Conservation (phyloP, 164 flowering plant species). For the Warburgia ugandensis region DNA sequence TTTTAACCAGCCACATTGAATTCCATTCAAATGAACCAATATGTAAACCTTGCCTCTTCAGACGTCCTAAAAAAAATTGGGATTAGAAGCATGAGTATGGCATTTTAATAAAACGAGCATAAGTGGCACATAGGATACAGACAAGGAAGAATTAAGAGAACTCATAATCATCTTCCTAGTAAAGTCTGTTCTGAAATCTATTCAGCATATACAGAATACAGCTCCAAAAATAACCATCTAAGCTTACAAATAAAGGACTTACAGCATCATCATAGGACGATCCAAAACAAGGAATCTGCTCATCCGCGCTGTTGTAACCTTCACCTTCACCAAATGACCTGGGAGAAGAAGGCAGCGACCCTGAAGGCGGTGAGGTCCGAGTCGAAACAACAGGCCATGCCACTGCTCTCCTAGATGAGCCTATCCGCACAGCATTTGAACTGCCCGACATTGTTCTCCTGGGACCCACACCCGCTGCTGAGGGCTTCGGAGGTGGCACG, state of each 20-base stretch:
- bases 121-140: no score
- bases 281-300: slow-evolving; percentile 65
- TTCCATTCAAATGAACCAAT: no score
- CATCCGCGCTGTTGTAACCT: slow-evolving; percentile 99
- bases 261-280: slow-evolving; percentile 77
- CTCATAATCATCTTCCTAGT: no score
- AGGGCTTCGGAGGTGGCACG: slow-evolving; percentile 77
- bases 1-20: no score
- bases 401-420: slow-evolving; percentile 61
- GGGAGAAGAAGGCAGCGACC: slow-evolving; percentile 88
- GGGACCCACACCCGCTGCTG: slow-evolving; percentile 26
- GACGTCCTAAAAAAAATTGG: no score
- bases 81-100: no score
- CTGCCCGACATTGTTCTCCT: slow-evolving; percentile 28
- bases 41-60: no score
- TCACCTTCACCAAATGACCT: slow-evolving; percentile 77
- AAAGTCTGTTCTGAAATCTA: no score
- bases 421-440: slow-evolving; percentile 28
- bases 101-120: no score
- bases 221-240: no score
- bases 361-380: slow-evolving; percentile 64
- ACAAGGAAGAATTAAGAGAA: no score
- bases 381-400: slow-evolving; percentile 64
- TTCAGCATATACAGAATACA: neutral
- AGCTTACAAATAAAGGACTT: slow-evolving; percentile 26